Conservation (phyloP, 306 rosid species). For the Vicia faba region DNA sequence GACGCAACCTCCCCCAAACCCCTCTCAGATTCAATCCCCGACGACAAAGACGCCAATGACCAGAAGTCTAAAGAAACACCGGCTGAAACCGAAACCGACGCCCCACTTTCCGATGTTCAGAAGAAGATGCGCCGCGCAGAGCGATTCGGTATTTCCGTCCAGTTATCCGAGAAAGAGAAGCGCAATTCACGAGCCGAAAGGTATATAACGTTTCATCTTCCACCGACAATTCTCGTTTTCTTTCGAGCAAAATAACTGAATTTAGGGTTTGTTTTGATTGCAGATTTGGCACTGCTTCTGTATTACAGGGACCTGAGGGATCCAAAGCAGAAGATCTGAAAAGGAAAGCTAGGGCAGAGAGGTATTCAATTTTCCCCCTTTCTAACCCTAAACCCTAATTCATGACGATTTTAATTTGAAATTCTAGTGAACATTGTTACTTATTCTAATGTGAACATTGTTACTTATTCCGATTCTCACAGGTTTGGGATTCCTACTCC, state of each 20-base stretch:
- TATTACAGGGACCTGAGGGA: constrained; percentile 49
- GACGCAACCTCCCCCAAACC: constrained; percentile 34
- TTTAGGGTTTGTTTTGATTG: constrained; percentile 21
- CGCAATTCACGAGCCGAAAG: constrained; percentile 92
- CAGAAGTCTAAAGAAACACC: constrained; percentile 37
- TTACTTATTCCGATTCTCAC: constrained; percentile 23
- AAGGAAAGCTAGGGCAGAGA: constrained; percentile 89
- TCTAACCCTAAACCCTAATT: constrained; percentile 20
- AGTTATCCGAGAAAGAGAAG: constrained; percentile 74
- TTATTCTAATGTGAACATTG: not conserved
- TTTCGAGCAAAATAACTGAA: not conserved
- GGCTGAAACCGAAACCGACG: constrained; percentile 31
- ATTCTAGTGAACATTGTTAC: not conserved
- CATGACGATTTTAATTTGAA: not conserved
- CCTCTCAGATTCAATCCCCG: constrained; percentile 35
- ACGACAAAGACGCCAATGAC: constrained; percentile 31
- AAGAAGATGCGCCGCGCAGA: constrained; percentile 91
- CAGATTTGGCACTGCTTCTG: constrained; percentile 67
- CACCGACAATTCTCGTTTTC: no score
- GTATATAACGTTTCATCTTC: constrained; percentile 29
- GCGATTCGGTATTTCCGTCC: constrained; percentile 86
- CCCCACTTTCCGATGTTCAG: constrained; percentile 51
- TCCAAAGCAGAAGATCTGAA: constrained; percentile 67
- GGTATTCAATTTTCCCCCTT: constrained; percentile 50
- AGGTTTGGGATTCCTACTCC: constrained; percentile 75